A percentile compares a stretch with the other conserved stretches of the same genome.
Evolutionary conservation across 371 early-diverging fungal species (phyloP).

Genomic region (Dipsacomyces acuminosporus): DNA sequence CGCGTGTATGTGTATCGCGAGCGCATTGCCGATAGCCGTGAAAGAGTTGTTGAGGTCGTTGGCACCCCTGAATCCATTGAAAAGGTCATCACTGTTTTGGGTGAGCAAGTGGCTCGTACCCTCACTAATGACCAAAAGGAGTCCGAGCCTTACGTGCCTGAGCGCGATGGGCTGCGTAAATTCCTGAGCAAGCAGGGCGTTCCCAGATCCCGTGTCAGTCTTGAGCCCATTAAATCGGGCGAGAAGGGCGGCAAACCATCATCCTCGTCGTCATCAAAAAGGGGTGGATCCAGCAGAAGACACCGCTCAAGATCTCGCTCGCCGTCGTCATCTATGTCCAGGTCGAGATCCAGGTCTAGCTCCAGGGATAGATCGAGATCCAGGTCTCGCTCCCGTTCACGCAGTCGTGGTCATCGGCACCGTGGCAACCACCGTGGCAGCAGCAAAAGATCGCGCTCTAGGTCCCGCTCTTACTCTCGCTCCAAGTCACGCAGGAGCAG

Average conservation of each 20-base stretch:
- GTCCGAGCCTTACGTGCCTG: constrained; percentile 38
- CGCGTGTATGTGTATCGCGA: constrained; percentile 47
- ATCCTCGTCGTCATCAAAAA: not conserved
- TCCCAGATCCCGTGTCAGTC: constrained; percentile 26
- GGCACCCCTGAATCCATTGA: constrained; percentile 44
- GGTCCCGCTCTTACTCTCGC: constrained; percentile 4
- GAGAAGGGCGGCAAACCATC: constrained; percentile 4
- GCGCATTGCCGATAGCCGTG: constrained; percentile 45
- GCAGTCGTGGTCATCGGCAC: constrained; percentile 2
- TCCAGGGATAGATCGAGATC: constrained; percentile 15
- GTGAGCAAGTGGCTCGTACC: constrained; percentile 43
- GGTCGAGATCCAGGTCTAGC: constrained; percentile 9
- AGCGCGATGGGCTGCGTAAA: constrained; percentile 44
- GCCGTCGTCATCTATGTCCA: not conserved
- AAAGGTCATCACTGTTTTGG: constrained; percentile 30
- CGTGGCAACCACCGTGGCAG: constrained; percentile 22
- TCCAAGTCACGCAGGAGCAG: too few relatives aligned
- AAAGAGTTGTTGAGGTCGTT: constrained; percentile 48
- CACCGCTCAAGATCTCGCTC: constrained; percentile 13
- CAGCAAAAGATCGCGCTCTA: constrained; percentile 5
- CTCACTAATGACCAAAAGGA: constrained; percentile 42
- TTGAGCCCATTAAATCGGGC: constrained; percentile 28
- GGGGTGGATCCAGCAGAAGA: constrained; percentile 1
- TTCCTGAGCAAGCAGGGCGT: constrained; percentile 48
- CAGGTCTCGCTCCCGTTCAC: constrained; percentile 6